Conservation (phyloP, 1,284 basidiomycete species). For the Papiliotrema fonsecae region DNA sequence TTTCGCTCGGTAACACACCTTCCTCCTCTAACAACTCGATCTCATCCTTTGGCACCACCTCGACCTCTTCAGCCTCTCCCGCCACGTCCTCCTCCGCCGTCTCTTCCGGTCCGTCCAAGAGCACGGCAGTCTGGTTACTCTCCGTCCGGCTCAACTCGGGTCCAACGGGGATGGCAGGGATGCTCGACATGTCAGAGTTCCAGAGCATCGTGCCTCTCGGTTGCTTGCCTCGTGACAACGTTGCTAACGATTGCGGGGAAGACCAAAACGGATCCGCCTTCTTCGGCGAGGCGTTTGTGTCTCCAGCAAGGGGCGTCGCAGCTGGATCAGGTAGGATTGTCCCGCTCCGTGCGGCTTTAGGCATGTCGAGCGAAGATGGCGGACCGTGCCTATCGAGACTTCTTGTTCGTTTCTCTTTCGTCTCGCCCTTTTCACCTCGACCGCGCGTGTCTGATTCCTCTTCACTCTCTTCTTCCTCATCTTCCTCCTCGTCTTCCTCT, state of each 20-base stretch:
- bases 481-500: slow-evolving; percentile 17
- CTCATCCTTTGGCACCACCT: slow-evolving; percentile 30
- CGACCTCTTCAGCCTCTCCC: background rate
- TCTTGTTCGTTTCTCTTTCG: slow-evolving; percentile 7
- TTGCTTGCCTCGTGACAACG: slow-evolving; percentile 25
- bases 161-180: background rate
- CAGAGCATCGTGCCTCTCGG: slow-evolving; percentile 29
- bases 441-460: background rate
- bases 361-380: background rate
- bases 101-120: slow-evolving; percentile 8
- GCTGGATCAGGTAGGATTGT: background rate
- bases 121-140: slow-evolving; percentile 22
- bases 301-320: background rate
- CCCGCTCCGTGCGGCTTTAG: background rate
- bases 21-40: slow-evolving; percentile 35
- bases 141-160: slow-evolving; percentile 12
- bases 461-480: slow-evolving; percentile 10
- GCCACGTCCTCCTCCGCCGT: background rate
- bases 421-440: background rate
- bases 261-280: slow-evolving; percentile 2
- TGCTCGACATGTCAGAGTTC: slow-evolving; percentile 12
- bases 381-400: slow-evolving; percentile 13
- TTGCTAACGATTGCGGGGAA: slow-evolving; percentile 7
- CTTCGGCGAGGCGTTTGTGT: background rate
- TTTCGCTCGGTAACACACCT: slow-evolving; percentile 18